Evolutionary conservation across 176 grass and related monocot species (phyloP), one percentile per base, ranked within the genome.

Genomic region (Carex kokanica): DNA sequence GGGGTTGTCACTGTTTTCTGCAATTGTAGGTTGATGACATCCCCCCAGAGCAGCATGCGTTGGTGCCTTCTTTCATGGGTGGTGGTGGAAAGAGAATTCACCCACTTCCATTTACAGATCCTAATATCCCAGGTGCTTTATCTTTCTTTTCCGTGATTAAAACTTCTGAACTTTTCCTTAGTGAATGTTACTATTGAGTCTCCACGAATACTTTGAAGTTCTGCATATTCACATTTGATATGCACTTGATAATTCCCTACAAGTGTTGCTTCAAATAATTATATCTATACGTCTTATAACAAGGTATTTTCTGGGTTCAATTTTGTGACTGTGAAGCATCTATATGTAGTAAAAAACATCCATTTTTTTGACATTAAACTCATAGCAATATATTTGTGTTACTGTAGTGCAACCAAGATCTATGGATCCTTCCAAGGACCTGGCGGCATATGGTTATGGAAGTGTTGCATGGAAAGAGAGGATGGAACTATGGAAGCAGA

Each of bases 381-480:
- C 24, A 20, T 62, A 34, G 25, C 24, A 60, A 5, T 18, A 12
- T 45, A 29, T 63, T 51, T 72, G 25, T 32, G 38, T 34, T 0
- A 7, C 18, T 85, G 87, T 88, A 98, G 95, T 94, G 72, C 92
- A 91, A 98, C 90, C 90, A 20, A 89, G 92, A 91, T 91, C 95
- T 40, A 94, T 98, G 95, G 95, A 98, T 83, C 95, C 92, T 72
- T 98, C 92, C 52, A 98, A 94, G 90, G 95, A 93, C 78, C 89
- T 94, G 15, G 95, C 85, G 21, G 92, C 92, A 58, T 98, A 94
- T 55, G 92, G 95, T 15, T 98, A 98, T 40, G 95, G 95, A 32
- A 94, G 95, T 74, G 92, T 98, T 43, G 95, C 95, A 36, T 94
- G 95, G 95, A 91, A 90, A 78, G 89, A 94, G 68, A 78, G 90